Conservation (phyloP, 805 yeast species). For the Isabelozyma heimii region DNA sequence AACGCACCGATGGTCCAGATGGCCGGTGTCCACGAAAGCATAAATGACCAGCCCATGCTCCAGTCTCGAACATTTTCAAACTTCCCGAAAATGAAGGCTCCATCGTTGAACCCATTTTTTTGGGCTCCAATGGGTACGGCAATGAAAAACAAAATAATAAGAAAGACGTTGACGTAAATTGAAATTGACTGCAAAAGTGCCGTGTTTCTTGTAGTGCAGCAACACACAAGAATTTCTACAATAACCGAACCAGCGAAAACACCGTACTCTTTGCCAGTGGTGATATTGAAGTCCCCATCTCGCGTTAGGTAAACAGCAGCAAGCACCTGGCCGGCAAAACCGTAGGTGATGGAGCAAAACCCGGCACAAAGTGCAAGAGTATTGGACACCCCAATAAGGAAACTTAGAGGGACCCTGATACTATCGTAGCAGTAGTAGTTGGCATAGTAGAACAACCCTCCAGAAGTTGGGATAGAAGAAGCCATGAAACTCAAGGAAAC, state of each 20-base stretch:
- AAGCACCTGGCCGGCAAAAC: slow-evolving; percentile 57
- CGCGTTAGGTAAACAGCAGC: slow-evolving; percentile 55
- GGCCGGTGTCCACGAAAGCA: slow-evolving; percentile 61
- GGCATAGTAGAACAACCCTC: slow-evolving; percentile 62
- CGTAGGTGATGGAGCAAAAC: slow-evolving; percentile 66
- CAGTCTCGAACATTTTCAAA: slow-evolving; percentile 52
- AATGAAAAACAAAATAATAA: slow-evolving; percentile 55
- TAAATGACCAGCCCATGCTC: slow-evolving; percentile 39
- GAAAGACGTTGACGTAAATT: slow-evolving; percentile 49
- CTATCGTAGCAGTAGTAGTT: slow-evolving; percentile 60
- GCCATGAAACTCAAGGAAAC: slow-evolving; percentile 64
- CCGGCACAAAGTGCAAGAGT: slow-evolving; percentile 67
- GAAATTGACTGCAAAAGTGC: slow-evolving; percentile 62
- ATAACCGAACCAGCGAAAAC: slow-evolving; percentile 61
- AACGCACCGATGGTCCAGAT: slow-evolving; percentile 77
- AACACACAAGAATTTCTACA: slow-evolving; percentile 51
- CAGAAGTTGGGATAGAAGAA: slow-evolving; percentile 70
- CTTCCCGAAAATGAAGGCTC: slow-evolving; percentile 38
- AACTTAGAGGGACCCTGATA: slow-evolving; percentile 52
- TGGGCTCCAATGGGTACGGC: slow-evolving; percentile 63
- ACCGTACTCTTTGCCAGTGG: slow-evolving; percentile 57
- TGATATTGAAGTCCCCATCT: slow-evolving; percentile 48
- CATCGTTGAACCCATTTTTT: slow-evolving; percentile 15
- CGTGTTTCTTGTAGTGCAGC: slow-evolving; percentile 53
- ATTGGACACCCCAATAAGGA: slow-evolving; percentile 65